A percentile compares a stretch with the other conserved stretches of the same genome.
Evolutionary conservation across 1,284 basidiomycete species (phyloP).

Genomic region (Leccinum pseudoinsigne): DNA sequence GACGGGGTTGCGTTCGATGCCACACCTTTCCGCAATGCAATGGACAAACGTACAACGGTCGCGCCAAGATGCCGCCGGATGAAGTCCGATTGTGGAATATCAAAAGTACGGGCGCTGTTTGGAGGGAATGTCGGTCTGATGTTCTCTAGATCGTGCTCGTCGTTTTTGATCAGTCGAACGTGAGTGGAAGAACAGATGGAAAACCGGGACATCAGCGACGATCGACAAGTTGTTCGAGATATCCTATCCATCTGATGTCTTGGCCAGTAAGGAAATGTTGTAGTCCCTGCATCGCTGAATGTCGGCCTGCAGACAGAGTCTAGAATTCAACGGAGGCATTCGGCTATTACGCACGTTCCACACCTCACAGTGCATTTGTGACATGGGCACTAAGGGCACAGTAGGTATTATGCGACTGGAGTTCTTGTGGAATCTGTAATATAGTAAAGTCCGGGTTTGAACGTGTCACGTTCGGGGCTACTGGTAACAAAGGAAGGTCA

Average conservation of each 20-base stretch:
- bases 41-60: constrained; percentile 25
- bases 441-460: constrained; percentile 55
- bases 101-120: constrained; percentile 32
- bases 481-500: constrained; percentile 52
- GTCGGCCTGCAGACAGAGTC: constrained; percentile 25
- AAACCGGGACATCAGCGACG: constrained; percentile 36
- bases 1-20: constrained; percentile 48
- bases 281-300: constrained; percentile 9
- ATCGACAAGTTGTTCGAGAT: constrained; percentile 58
- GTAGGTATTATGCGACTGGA: constrained; percentile 47
- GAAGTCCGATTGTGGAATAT: constrained; percentile 32
- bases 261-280: constrained; percentile 44
- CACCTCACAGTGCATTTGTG: constrained; percentile 62
- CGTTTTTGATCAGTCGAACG: constrained; percentile 31
- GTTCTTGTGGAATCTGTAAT: constrained; percentile 62
- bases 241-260: constrained; percentile 28
- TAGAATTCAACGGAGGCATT: constrained; percentile 31
- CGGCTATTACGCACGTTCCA: constrained; percentile 57
- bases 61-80: constrained; percentile 27
- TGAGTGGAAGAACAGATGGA: constrained; percentile 51
- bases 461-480: constrained; percentile 52
- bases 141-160: constrained; percentile 18
- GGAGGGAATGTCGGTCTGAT: constrained; percentile 35
- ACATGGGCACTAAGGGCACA: constrained; percentile 53
- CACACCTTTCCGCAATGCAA: constrained; percentile 39